Base-by-base conservation (phyloP, 371 early-diverging fungal genomes). In the Dinochytrium kinnereticum region DNA sequence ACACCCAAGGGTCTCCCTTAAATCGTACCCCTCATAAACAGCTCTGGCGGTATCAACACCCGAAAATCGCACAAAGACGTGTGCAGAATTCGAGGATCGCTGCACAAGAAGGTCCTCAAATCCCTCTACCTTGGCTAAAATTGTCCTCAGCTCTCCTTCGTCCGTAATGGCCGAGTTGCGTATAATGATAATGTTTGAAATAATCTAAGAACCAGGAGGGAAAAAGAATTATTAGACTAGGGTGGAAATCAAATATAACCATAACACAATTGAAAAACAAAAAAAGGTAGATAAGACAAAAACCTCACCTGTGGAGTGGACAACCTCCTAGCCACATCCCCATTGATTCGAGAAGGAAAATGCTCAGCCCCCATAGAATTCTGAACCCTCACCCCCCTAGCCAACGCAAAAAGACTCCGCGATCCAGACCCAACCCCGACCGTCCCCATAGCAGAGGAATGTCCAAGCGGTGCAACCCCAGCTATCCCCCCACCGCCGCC, bases 161-260 rank as follows among this genome's bases (percentile, higher is more conserved):
- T 61, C 64, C 19, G 64, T 31, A 15, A 61, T 17, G 15, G 34
- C 24, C 24, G 64, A 36, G 64, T 61, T 61, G 21, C 64, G 64
- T 3, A 61, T 38, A 7, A 61, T 7, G 7, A 61, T 7, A 38
- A 61, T 28, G 34, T 61, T 61, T 3, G 64, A 61, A 13, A 33
- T 33, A 13, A 36, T 34, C 64, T 61, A 30, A 57, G 26, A 57
- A 30, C 31, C 5, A 30, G 15, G 26, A 30, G 10, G 26, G 26
- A 26, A 30, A 57, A 5, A 57, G 26, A 7, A 26, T 57, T 24
- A 26, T 5, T 30, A 26, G 5, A 57, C 31, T 10, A n/a, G n/a
- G n/a, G n/a, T n/a, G n/a, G n/a, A n/a, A n/a, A n/a, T n/a, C n/a
- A 26, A 57, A 57, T 13, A 26, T 5, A 26, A n/a, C 5, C 57